Evolutionary conservation across 1,284 basidiomycete genomes (phyloP), one percentile per base, ranked within the genome.

Genomic region (Bondarzewia mesenterica): DNA sequence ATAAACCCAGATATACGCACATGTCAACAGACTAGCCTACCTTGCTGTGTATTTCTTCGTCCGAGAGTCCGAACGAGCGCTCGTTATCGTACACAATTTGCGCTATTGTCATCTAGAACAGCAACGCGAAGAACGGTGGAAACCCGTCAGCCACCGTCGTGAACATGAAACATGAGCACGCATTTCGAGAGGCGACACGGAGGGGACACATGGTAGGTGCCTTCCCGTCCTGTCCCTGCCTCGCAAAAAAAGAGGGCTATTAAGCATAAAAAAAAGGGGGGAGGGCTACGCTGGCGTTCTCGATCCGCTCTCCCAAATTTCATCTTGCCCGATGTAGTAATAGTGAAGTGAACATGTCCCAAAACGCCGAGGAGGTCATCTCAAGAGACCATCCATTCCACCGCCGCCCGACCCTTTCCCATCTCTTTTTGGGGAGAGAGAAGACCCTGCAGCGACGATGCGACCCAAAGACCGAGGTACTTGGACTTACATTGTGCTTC

Each of bases 81-180:
- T 97, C 94, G 59, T 98, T 98, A 65, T 97, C 90, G 67, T 92
- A 93, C 2, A 98, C 92, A 42, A 96, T 89, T 67, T 94, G 91
- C 5, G 91, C 90, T 54, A 95, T 94, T 1, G 91, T 93, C 74
- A 93, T 78, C 87, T 93, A 39, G 48, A 44, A 54, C 47, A 50
- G n/a, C n/a, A n/a, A n/a, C n/a, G n/a, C n/a, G n/a, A n/a, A n/a
- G n/a, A n/a, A n/a, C n/a, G n/a, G n/a, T n/a, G n/a, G n/a, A n/a
- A n/a, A n/a, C n/a, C n/a, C n/a, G n/a, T n/a, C n/a, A n/a, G n/a
- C n/a, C n/a, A n/a, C n/a, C n/a, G n/a, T n/a, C n/a, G n/a, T n/a
- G n/a, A n/a, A n/a, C n/a, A n/a, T n/a, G n/a, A n/a, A n/a, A n/a
- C n/a, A n/a, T n/a, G n/a, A n/a, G n/a, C n/a, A n/a, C n/a, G n/a